Base-by-base conservation (phyloP, 1,139 yeast genomes). In the Pichia terricola region DNA sequence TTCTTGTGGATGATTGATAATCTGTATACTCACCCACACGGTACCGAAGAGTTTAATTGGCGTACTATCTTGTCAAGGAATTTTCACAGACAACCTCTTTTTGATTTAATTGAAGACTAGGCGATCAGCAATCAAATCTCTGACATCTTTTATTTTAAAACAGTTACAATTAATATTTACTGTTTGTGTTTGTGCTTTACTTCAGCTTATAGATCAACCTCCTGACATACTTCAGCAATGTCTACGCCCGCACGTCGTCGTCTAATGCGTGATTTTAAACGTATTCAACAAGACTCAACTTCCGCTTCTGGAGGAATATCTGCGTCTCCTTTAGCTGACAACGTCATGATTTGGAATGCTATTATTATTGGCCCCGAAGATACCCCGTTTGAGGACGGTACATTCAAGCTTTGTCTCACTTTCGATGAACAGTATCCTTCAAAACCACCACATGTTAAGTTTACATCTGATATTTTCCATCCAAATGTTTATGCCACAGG, bases 221-320 rank as follows among this genome's bases (percentile, higher is more conserved):
- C 33, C 11, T 30, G 33, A 30, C 33, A 30, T 11, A 30, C 33
- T 8, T 30, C 8, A 11, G 11, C 7, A 10, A 91, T 91, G 98
- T 89, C 97, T 11, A 91, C 98, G 4, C 94, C 96, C 30, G 98
- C 98, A 9, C 81, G 96, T 64, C 83, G 96, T 77, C 81, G 98
- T 69, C 79, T 91, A 57, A 91, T 91, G 97, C 86, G 98, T 64
- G 98, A 91, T 67, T 88, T 91, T 68, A 89, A 88, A 81, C 82
- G 98, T 55, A 89, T 91, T 83, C 96, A 91, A 66, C 94, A 84
- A 67, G 98, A 91, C 65, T 94, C 98, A 6, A 40, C 46, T 4
- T 45, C 49, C 16, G 49, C 53, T 4, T 96, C 98, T 25, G 89
- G 94, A 38, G 98, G 98, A 25, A 96, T 91, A 7, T 86, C 96